Evolutionary conservation across 2,329 filamentous ascomycete genomes (phyloP).

Genomic region (Trichoderma gracile): DNA sequence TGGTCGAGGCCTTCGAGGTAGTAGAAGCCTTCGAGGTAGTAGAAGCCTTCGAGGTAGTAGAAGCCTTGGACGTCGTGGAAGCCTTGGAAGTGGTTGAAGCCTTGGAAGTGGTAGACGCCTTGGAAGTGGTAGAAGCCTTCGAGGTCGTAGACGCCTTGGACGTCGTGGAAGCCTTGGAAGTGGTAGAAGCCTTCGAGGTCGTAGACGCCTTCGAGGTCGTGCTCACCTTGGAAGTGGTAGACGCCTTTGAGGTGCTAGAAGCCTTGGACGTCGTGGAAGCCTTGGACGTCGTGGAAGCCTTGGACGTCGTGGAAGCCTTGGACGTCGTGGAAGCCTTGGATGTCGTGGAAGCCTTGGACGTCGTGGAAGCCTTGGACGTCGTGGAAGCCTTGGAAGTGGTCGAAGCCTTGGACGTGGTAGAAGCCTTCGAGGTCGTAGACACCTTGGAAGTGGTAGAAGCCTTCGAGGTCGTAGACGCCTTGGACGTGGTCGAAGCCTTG

Average conservation of each 20-base stretch:
- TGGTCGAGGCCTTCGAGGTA: not conserved
- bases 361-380: not conserved
- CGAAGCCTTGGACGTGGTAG: not conserved
- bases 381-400: not conserved
- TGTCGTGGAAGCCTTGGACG: not conserved
- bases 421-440: not conserved
- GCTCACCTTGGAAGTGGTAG: constrained; percentile 14
- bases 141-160: not conserved
- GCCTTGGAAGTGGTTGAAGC: not conserved
- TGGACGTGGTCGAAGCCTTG: not conserved
- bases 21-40: constrained; percentile 3
- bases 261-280: no score
- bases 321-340: not conserved
- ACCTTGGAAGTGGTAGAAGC: not conserved
- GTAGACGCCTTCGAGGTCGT: not conserved
- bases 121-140: not conserved
- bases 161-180: not conserved
- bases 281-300: constrained; percentile 11
- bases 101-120: not conserved
- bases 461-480: no score
- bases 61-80: not conserved
- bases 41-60: constrained; percentile 4
- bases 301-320: not conserved
- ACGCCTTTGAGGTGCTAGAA: constrained; percentile 6
- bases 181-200: not conserved